A percentile compares a stretch with the other conserved stretches of the same genome.
These are phyloP conservation scores for Cryptococcus maquisensis DNA, from an alignment of 1,284 basidiomycete genomes.

Conservation along the genomic window DNA sequence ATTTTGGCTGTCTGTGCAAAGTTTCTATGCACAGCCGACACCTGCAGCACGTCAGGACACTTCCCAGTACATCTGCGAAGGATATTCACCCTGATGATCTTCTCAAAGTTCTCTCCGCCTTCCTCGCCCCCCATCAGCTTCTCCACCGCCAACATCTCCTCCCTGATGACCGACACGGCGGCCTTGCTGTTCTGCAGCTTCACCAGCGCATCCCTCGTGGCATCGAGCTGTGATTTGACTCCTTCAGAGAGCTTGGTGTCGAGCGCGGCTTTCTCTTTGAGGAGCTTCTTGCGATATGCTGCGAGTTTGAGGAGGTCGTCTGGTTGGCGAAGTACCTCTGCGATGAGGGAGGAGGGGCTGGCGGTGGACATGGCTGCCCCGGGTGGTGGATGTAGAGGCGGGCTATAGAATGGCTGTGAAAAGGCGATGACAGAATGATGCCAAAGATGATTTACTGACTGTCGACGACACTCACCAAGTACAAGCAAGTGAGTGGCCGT, in stretches of 20 bases:
- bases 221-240: constrained; percentile 89
- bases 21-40: constrained; percentile 92
- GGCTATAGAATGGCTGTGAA: no score
- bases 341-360: constrained; percentile 33
- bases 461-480: no score
- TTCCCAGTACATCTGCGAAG: neutral
- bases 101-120: constrained; percentile 64
- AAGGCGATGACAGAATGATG: no score
- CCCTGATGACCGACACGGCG: constrained; percentile 80
- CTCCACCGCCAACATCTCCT: constrained; percentile 87
- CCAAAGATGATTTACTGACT: no score
- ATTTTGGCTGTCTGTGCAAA: constrained; percentile 94
- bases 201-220: constrained; percentile 81
- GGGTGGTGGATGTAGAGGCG: no score
- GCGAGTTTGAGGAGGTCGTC: constrained; percentile 89
- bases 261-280: constrained; percentile 95
- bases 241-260: constrained; percentile 87
- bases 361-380: neutral
- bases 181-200: constrained; percentile 77
- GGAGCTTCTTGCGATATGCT: constrained; percentile 85
- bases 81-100: constrained; percentile 75
- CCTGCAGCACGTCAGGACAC: constrained; percentile 51
- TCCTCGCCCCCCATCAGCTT: constrained; percentile 53
- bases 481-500: no score
- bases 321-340: constrained; percentile 80